Evolutionary conservation across 805 yeast genomes (phyloP).

Genomic region (Diddensiella caesifluorescens): DNA sequence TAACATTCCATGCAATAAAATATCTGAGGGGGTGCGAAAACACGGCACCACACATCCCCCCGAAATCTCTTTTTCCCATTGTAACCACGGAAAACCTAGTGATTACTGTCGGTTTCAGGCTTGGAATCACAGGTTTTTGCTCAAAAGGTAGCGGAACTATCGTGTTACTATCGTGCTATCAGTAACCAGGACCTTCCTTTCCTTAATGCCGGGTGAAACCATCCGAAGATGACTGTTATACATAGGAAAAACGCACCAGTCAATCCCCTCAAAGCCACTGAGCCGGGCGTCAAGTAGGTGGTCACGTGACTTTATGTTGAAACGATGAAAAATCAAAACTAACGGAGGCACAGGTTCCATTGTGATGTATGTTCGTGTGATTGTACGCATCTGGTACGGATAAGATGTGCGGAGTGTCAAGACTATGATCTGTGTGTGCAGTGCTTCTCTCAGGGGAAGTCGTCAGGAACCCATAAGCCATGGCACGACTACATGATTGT

Average conservation of each 20-base stretch:
- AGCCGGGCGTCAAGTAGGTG: constrained; percentile 36
- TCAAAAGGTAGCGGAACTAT: no score
- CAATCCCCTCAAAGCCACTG: constrained; percentile 30
- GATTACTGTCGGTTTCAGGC: no score
- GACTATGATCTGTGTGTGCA: constrained; percentile 98
- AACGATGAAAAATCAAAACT: not conserved
- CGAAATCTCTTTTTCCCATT: no score
- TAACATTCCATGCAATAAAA: no score
- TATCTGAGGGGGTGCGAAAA: no score
- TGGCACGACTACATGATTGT: constrained; percentile 88
- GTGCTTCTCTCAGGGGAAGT: constrained; percentile 81
- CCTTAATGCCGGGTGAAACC: no score
- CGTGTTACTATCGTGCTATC: no score
- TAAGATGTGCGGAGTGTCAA: constrained; percentile 84
- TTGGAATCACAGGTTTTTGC: no score
- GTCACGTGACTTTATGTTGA: not conserved
- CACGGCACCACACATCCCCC: no score
- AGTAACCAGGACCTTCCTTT: no score
- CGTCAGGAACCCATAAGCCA: constrained; percentile 84
- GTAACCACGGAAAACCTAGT: no score
- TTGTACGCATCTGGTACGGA: constrained; percentile 85
- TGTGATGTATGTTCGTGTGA: constrained; percentile 97
- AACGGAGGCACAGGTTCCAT: constrained; percentile 22
- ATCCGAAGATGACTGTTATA: constrained; percentile 33
- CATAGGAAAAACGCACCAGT: constrained; percentile 34